Evolutionary conservation across 257 asterid species (phyloP).

Genomic region (Solanum pinnatisectum): DNA sequence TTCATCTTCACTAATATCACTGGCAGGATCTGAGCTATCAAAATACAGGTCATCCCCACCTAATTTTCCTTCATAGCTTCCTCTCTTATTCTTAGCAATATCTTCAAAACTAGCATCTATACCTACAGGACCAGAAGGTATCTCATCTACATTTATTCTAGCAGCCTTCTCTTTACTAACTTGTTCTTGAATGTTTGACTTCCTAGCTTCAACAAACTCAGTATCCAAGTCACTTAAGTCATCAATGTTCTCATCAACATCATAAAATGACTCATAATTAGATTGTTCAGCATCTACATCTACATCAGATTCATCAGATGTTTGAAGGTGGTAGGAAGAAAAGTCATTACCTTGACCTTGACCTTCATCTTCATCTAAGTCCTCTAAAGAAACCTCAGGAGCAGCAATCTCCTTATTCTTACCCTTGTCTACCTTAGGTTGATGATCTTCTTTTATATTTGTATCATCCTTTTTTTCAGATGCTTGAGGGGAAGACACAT

Average conservation of each 20-base stretch:
- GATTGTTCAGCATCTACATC: neutral
- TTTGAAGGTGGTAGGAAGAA: neutral
- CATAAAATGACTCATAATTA: neutral
- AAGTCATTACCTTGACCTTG: neutral
- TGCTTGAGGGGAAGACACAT: too few species aligned
- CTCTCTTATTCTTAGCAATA: neutral
- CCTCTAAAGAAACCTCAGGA: neutral
- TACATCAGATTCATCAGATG: neutral
- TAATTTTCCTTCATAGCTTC: neutral
- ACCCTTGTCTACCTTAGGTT: neutral
- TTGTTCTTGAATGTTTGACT: neutral
- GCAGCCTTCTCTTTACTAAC: neutral
- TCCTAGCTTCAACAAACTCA: neutral
- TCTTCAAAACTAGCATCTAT: neutral
- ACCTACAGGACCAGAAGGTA: neutral
- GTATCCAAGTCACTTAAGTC: neutral
- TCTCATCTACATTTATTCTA: neutral
- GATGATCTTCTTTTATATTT: neutral
- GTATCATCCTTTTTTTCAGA: neutral
- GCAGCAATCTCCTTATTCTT: accelerated
- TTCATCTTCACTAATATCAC: neutral
- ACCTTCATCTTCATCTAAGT: neutral
- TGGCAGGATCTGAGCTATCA: neutral
- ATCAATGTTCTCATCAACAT: neutral
- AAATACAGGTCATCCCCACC: neutral